Percentiles rank a stretch among this genome's conserved stretches.
phyloP scores from a whole-genome alignment of 2,329 filamentous ascomycete species.

The Aureobasidium sp. region DNA sequence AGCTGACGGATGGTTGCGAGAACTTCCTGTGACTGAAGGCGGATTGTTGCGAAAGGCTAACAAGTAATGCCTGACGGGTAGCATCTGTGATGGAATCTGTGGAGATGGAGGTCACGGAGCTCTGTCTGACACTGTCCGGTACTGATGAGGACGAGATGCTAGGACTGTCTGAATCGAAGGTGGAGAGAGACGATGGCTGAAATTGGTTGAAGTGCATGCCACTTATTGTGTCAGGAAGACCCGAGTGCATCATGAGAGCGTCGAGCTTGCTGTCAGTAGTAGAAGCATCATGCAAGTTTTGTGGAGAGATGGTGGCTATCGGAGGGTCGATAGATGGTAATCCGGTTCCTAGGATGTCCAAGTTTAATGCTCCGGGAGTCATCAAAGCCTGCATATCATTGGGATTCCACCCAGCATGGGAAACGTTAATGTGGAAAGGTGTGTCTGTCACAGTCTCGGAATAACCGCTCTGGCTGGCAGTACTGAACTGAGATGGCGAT shows the following conservation, averaged over 20 bases:
- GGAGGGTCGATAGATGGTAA: conserved; percentile 70
- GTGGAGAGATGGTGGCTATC: conserved; percentile 68
- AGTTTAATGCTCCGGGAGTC: conserved; percentile 58
- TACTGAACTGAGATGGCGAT: conserved; percentile 92
- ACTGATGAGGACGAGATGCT: conserved; percentile 60
- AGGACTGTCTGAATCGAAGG: conserved; percentile 61
- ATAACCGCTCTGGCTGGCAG: conserved; percentile 82
- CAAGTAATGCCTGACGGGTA: conserved; percentile 56
- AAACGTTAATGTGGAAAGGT: conserved; percentile 21
- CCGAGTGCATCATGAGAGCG: conserved; percentile 54
- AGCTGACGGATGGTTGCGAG: conserved; percentile 52
- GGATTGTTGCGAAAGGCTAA: conserved; percentile 54
- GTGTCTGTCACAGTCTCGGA: conserved; percentile 90
- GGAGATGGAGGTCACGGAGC: conserved; percentile 53
- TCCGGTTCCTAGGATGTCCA: conserved; percentile 66
- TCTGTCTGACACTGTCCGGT: conserved; percentile 58
- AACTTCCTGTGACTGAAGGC: conserved; percentile 51
- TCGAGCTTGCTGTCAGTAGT: conserved; percentile 68
- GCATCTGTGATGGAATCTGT: conserved; percentile 61
- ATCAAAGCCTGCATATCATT: conserved; percentile 61
- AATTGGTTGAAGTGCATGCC: conserved; percentile 44
- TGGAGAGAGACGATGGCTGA: conserved; percentile 47
- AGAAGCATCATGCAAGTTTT: conserved; percentile 62
- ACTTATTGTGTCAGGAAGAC: conserved; percentile 58
- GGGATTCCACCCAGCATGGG: conserved; percentile 53